phyloP scores from a whole-genome alignment of 2,329 filamentous ascomycete genomes.

The Fusarium penzigii region DNA sequence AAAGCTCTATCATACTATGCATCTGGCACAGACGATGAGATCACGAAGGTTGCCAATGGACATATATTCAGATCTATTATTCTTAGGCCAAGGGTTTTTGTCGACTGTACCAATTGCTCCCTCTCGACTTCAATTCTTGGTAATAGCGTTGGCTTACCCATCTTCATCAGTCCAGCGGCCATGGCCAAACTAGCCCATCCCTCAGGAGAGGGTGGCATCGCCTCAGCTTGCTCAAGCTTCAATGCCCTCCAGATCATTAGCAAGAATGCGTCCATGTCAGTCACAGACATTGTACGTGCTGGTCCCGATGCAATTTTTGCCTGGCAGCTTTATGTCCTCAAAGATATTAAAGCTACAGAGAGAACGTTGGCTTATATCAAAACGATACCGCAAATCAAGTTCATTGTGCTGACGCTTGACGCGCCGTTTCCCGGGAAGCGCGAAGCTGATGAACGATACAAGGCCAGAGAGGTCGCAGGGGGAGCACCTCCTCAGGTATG shows the following conservation, averaged over 20 bases:
- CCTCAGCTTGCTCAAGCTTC: constrained; percentile 50
- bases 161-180: constrained; percentile 63
- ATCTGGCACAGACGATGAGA: constrained; percentile 75
- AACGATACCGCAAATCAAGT: constrained; percentile 64
- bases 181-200: constrained; percentile 62
- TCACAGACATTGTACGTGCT: constrained; percentile 49
- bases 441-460: constrained; percentile 47
- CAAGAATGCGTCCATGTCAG: constrained; percentile 64
- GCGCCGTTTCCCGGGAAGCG: constrained; percentile 58
- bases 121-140: constrained; percentile 66
- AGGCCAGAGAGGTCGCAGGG: constrained; percentile 51
- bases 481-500: constrained; percentile 55
- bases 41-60: constrained; percentile 75
- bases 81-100: constrained; percentile 77
- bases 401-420: constrained; percentile 62
- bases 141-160: constrained; percentile 49
- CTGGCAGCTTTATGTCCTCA: constrained; percentile 64
- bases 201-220: constrained; percentile 61
- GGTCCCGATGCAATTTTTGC: constrained; percentile 48
- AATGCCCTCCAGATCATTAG: constrained; percentile 61
- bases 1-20: constrained; percentile 67
- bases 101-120: constrained; percentile 74
- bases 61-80: constrained; percentile 73
- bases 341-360: constrained; percentile 47
- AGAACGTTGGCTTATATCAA: constrained; percentile 55